Conservation (phyloP, 305 asterid species). For the Nicotiana rustica region DNA sequence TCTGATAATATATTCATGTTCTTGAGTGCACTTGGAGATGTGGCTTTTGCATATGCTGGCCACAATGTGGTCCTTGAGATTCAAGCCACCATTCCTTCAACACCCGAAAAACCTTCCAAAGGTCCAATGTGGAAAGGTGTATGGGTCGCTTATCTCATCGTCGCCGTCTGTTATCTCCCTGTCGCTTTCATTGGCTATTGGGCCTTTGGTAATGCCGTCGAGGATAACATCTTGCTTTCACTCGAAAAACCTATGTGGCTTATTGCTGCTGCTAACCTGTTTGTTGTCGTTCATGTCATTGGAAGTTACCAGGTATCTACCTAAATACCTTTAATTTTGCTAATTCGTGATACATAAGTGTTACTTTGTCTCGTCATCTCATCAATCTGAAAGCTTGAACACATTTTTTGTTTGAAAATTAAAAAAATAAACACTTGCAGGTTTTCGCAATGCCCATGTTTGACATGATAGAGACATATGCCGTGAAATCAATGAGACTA, state of each 20-base stretch:
- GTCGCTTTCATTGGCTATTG: slow-evolving; percentile 68
- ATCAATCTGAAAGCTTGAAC: too few relatives aligned
- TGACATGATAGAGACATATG: slow-evolving; percentile 63
- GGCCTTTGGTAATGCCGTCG: slow-evolving; percentile 62
- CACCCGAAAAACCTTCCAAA: slow-evolving; percentile 67
- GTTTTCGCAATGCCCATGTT: slow-evolving; percentile 69
- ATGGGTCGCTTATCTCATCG: slow-evolving; percentile 56
- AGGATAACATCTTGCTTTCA: slow-evolving; percentile 65
- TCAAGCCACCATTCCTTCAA: slow-evolving; percentile 77
- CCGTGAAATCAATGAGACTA: slow-evolving; percentile 51
- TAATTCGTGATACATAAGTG: too few relatives aligned
- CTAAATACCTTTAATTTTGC: neutral
- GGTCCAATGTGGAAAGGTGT: slow-evolving; percentile 84
- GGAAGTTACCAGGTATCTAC: slow-evolving; percentile 72
- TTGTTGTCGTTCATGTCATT: slow-evolving; percentile 71
- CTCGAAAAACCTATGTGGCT: slow-evolving; percentile 71
- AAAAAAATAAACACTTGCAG: slow-evolving; percentile 29
- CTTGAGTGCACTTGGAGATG: slow-evolving; percentile 67
- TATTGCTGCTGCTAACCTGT: slow-evolving; percentile 63
- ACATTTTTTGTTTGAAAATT: neutral
- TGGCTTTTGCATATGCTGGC: slow-evolving; percentile 76
- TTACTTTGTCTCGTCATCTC: too few relatives aligned
- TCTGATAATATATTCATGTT: slow-evolving; percentile 48
- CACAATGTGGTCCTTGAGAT: slow-evolving; percentile 79
- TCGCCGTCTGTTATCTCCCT: slow-evolving; percentile 70